These are phyloP conservation scores for Chalciporus piperatoides DNA, from an alignment of 1,284 basidiomycete genomes.

Conservation along the genomic window DNA sequence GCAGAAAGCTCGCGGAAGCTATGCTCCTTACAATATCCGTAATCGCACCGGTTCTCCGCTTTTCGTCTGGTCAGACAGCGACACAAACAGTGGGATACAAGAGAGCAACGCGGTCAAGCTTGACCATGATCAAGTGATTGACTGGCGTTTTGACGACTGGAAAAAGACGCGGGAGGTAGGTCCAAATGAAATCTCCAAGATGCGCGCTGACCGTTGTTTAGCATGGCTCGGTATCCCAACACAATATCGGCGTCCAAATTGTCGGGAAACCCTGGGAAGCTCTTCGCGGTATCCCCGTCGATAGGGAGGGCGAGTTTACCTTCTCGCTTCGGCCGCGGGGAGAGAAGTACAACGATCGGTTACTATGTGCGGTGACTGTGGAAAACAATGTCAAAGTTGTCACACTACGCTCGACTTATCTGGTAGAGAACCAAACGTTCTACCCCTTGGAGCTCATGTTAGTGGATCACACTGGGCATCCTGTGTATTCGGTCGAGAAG, in stretches of 20 bases:
- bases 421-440: conserved; percentile 88
- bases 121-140: conserved; percentile 73
- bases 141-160: conserved; percentile 99
- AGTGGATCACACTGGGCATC: conserved; percentile 82
- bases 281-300: conserved; percentile 86
- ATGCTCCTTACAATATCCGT: conserved; percentile 90
- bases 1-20: conserved; percentile 76
- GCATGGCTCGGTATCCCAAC: conserved; percentile 81
- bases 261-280: conserved; percentile 91
- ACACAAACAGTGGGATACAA: conserved; percentile 46
- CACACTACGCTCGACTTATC: conserved; percentile 91
- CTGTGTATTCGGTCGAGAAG: conserved; percentile 79
- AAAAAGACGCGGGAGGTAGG: conserved; percentile 88
- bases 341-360: conserved; percentile 74
- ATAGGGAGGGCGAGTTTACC: conserved; percentile 90
- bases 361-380: conserved; percentile 90
- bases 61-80: conserved; percentile 77
- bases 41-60: conserved; percentile 89
- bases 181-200: neutral
- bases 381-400: conserved; percentile 95
- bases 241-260: conserved; percentile 82
- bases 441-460: conserved; percentile 93
- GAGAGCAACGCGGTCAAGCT: conserved; percentile 53
- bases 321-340: conserved; percentile 81
- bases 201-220: conserved; percentile 32